Base-by-base conservation (phyloP, 2,329 filamentous ascomycete genomes). In the Colletotrichum sp. region DNA sequence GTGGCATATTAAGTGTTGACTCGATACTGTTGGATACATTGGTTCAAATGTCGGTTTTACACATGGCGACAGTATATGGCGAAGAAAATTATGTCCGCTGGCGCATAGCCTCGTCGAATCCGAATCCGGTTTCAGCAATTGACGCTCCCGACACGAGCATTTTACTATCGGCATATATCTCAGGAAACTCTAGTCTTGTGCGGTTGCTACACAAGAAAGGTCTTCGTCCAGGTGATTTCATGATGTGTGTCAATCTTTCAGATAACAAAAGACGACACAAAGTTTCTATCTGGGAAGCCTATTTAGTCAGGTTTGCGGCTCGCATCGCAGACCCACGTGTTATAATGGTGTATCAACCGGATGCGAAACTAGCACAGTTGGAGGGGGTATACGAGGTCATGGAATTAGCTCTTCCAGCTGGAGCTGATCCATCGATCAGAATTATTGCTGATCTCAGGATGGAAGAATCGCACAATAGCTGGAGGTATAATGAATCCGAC, bases 401-500 rank as follows among this genome's bases (percentile, higher is more conserved):
- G 3, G 43, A 47, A 47, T 1, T 47, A 47, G 43, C 0, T 47
- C 43, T 47, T 3, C n/a, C 8, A 4, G 43, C 6, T 0, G 43
- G n/a, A 13, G 43, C 43, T 13, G n/a, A 47, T 21, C 6, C 43
- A 8, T 47, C 43, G n/a, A 3, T 7, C 4, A 47, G 43, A 47
- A 3, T 47, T 21, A 2, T 47, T 47, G 3, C 13, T 47, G 43
- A 47, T 21, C 0, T 47, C 2, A 47, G 11, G n/a, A 21, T 1
- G 0, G 5, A 47, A 7, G 18, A 12, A 21, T 47, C 18, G n/a
- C 11, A 11, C 5, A 21, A 4, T 0, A 0, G 3, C 0, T 21
- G 18, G 38, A 1, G 6, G 6, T 13, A 21, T 0, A 0, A n/a
- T 0, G n/a, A 13, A 13, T 5, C n/a, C 13, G 43, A 13, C 11